Evolutionary conservation across 2,329 filamentous ascomycete genomes (phyloP).

Genomic region (Basipetospora chlamydospora): DNA sequence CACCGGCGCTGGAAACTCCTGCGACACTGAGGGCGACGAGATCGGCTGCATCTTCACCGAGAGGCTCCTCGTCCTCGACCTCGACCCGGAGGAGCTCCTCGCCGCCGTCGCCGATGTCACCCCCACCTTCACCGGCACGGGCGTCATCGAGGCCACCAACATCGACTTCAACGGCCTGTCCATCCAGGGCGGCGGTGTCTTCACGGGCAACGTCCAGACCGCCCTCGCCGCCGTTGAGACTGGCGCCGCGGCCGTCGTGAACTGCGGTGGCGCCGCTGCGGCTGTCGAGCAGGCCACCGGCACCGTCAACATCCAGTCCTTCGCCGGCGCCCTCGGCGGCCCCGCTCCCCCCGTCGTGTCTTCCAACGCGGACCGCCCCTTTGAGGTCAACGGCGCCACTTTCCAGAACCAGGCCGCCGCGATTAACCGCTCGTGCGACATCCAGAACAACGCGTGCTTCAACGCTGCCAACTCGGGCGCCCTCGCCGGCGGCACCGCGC

Average conservation of each 20-base stretch:
- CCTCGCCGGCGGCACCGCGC: conserved; percentile 12
- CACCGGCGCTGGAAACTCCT: conserved; percentile 22
- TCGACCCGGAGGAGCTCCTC: conserved; percentile 33
- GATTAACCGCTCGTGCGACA: conserved; percentile 31
- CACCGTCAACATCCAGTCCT: conserved; percentile 26
- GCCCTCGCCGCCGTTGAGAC: conserved; percentile 3
- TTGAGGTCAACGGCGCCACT: conserved; percentile 37
- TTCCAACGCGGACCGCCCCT: conserved; percentile 23
- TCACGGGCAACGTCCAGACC: not conserved
- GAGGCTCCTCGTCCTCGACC: conserved; percentile 37
- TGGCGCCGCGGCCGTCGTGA: conserved; percentile 4
- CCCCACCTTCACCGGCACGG: conserved; percentile 18
- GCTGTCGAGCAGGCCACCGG: conserved; percentile 4
- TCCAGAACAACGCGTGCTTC: conserved; percentile 35
- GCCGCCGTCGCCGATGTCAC: conserved; percentile 27
- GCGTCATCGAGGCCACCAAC: conserved; percentile 14
- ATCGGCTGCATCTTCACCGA: conserved; percentile 40
- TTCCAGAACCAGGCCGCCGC: conserved; percentile 34
- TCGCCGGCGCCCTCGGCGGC: conserved; percentile 28
- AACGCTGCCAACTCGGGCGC: conserved; percentile 30
- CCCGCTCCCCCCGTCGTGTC: conserved; percentile 25
- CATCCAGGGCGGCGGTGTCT: conserved; percentile 8
- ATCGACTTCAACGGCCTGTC: conserved; percentile 13
- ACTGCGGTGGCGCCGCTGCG: conserved; percentile 4
- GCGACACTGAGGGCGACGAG: conserved; percentile 29